Percentiles rank a stretch among this genome's conserved stretches.
phyloP scores from a whole-genome alignment of 2,329 filamentous ascomycete genomes.

The Xylariaceae sp. region DNA sequence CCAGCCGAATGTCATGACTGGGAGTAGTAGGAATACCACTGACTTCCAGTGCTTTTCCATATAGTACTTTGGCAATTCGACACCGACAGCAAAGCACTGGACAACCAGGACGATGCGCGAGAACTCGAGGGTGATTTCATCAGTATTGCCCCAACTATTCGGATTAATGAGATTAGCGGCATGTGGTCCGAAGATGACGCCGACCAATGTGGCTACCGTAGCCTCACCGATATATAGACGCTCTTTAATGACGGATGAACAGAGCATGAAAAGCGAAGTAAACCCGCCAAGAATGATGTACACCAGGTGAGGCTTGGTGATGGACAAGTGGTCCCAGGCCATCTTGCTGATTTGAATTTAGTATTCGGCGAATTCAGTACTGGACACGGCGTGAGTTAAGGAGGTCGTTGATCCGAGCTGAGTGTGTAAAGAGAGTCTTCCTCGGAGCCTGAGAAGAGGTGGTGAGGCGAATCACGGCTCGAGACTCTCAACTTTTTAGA shows the following conservation, averaged over 20 bases:
- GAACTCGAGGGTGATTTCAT: constrained; percentile 85
- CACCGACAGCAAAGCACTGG: constrained; percentile 87
- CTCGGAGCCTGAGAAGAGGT: constrained; percentile 16
- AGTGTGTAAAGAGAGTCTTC: constrained; percentile 18
- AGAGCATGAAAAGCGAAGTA: constrained; percentile 96
- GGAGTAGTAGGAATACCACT: constrained; percentile 79
- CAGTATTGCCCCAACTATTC: constrained; percentile 71
- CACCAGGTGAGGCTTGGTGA: constrained; percentile 95
- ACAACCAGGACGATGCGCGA: constrained; percentile 86
- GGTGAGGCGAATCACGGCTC: constrained; percentile 19
- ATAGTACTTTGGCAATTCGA: constrained; percentile 87
- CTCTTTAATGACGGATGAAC: constrained; percentile 97
- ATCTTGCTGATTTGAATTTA: constrained; percentile 40
- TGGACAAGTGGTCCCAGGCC: constrained; percentile 75
- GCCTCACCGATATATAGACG: constrained; percentile 98
- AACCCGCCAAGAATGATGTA: constrained; percentile 98
- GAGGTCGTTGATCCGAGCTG: constrained; percentile 25
- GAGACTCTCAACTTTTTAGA: constrained; percentile 24
- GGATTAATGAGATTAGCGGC: constrained; percentile 78
- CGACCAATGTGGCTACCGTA: constrained; percentile 84
- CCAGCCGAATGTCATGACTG: constrained; percentile 98
- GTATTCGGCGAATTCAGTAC: no score
- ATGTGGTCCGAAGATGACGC: constrained; percentile 84
- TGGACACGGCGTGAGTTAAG: constrained; percentile 13
- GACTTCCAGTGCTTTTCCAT: constrained; percentile 99